phyloP scores from a whole-genome alignment of 768 basidiomycete genomes.

The Pholiota molesta region DNA sequence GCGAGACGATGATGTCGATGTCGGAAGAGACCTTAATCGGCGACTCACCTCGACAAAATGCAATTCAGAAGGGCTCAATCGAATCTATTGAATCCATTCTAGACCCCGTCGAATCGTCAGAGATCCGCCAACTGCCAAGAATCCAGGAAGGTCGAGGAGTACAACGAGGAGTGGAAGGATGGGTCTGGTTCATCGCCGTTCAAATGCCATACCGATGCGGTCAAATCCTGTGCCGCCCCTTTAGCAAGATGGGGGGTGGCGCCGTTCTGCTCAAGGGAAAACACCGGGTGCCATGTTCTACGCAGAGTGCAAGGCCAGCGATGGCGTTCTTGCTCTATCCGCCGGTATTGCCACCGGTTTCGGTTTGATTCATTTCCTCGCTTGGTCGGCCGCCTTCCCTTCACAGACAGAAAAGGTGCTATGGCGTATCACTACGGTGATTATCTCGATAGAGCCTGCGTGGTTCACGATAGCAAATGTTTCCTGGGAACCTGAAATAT shows the following conservation, averaged over 20 bases:
- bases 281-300: not conserved
- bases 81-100: no score
- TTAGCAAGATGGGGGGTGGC: not conserved
- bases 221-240: not conserved
- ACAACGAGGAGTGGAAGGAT: not conserved
- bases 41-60: no score
- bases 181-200: slow-evolving; percentile 9
- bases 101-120: no score
- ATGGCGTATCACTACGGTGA: not conserved
- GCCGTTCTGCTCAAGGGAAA: not conserved
- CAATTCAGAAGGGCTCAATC: no score
- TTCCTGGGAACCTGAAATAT: not conserved
- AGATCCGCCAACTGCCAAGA: no score
- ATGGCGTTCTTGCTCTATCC: not conserved
- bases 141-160: no score
- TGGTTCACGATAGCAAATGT: not conserved
- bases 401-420: not conserved
- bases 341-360: not conserved
- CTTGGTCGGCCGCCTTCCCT: not conserved
- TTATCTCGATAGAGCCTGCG: not conserved
- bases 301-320: not conserved
- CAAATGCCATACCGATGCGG: not conserved
- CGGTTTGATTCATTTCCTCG: not conserved
- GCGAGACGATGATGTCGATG: no score
- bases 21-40: no score